Evolutionary conservation across 2,329 filamentous ascomycete genomes (phyloP).

Genomic region (Gremmenia infestans): DNA sequence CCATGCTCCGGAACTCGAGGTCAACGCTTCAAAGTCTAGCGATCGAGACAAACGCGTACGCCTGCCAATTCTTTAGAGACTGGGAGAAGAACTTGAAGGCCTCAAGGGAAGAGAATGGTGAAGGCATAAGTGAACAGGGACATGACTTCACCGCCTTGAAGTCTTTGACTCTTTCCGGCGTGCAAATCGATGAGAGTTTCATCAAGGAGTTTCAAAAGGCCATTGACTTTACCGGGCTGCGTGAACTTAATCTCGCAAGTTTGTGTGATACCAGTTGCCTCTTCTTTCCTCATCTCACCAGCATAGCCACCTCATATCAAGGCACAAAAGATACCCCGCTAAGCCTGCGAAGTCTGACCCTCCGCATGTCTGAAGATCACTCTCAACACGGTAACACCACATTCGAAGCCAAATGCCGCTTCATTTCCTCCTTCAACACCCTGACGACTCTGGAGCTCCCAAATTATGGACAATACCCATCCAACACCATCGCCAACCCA

Average conservation of each 20-base stretch:
- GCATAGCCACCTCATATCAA: neutral
- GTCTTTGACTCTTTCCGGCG: neutral
- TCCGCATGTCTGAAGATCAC: neutral
- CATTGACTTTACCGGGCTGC: conserved; percentile 1
- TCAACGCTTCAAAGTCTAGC: conserved; percentile 2
- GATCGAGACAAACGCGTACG: neutral
- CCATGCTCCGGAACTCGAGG: neutral
- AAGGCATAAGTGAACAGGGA: neutral
- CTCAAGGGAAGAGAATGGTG: neutral
- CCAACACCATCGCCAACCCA: neutral
- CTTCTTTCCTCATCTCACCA: neutral
- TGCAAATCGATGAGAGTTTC: neutral
- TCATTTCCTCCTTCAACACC: conserved; percentile 4
- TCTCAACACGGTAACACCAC: neutral
- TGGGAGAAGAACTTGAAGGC: neutral
- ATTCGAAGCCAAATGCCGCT: conserved; percentile 1
- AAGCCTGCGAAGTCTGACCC: neutral
- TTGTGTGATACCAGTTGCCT: neutral
- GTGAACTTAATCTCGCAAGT: neutral
- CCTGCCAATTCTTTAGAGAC: neutral
- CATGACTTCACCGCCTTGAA: neutral
- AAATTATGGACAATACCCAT: neutral
- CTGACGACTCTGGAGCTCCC: neutral
- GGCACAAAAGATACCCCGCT: neutral
- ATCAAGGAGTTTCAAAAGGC: neutral